These are phyloP conservation scores for Tilletia walkeri DNA, from an alignment of 1,284 basidiomycete species.

Conservation along the genomic window DNA sequence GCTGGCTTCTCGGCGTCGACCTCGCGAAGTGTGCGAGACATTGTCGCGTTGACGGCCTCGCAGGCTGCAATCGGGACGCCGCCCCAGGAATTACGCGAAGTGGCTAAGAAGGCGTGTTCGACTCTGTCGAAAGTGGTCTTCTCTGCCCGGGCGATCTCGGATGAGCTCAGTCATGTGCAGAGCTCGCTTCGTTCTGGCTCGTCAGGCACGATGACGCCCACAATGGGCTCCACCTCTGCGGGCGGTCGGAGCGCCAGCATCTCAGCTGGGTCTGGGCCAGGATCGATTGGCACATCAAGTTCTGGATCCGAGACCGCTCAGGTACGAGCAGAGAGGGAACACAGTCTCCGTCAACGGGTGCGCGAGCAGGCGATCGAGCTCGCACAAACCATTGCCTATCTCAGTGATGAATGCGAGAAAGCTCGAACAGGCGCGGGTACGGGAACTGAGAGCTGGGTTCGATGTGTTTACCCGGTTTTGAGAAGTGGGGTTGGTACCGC, in stretches of 20 bases:
- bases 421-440: background rate
- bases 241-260: background rate
- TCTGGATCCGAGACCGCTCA: constrained; percentile 61
- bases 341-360: constrained; percentile 48
- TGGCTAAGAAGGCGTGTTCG: constrained; percentile 58
- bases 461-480: constrained; percentile 31
- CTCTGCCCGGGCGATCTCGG: constrained; percentile 57
- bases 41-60: constrained; percentile 15
- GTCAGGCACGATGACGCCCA: background rate
- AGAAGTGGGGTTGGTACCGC: constrained; percentile 38
- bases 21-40: background rate
- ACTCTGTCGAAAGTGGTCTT: constrained; percentile 59
- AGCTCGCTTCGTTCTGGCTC: constrained; percentile 16
- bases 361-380: constrained; percentile 42
- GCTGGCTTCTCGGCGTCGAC: background rate
- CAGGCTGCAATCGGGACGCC: constrained; percentile 13
- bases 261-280: constrained; percentile 9
- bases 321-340: constrained; percentile 66
- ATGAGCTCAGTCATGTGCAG: constrained; percentile 23
- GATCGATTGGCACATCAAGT: no score
- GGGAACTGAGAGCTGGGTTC: constrained; percentile 26
- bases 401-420: constrained; percentile 11
- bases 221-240: no score
- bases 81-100: constrained; percentile 48
- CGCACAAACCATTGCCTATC: constrained; percentile 19